These are phyloP conservation scores for Puya raimondii DNA, from an alignment of 176 grass and related monocot species.

Conservation along the genomic window DNA sequence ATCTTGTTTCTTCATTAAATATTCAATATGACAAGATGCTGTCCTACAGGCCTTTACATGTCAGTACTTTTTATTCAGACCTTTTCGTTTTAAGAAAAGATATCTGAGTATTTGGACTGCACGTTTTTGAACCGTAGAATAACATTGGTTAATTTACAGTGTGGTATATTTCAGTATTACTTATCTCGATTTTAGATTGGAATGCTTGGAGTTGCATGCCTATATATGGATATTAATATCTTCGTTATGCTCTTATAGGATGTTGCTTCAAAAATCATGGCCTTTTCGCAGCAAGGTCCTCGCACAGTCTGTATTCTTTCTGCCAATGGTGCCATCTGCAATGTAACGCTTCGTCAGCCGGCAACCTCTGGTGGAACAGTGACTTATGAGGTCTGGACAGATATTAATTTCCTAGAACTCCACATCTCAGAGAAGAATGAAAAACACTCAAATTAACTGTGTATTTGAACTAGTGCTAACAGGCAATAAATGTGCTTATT, in stretches of 20 bases:
- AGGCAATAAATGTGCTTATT: not conserved
- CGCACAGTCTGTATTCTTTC: conserved; percentile 96
- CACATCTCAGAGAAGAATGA: not conserved
- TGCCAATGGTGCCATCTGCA: conserved; percentile 90
- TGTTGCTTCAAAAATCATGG: conserved; percentile 99
- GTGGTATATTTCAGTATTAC: not conserved
- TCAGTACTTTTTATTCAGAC: no score
- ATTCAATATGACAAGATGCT: no score
- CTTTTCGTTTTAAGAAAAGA: no score
- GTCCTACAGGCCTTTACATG: no score
- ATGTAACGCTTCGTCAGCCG: conserved; percentile 92
- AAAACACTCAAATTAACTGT: not conserved
- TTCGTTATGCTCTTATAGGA: conserved; percentile 46
- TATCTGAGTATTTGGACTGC: no score
- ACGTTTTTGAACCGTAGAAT: not conserved
- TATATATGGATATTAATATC: conserved; percentile 18
- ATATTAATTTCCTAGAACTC: not conserved
- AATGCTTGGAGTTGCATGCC: conserved; percentile 2
- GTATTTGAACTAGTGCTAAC: not conserved
- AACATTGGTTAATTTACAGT: not conserved
- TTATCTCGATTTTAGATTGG: not conserved
- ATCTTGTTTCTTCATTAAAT: not conserved
- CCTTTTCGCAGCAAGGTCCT: conserved; percentile 96
- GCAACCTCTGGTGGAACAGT: conserved; percentile 96
- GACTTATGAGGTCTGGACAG: conserved; percentile 66